phyloP scores from a whole-genome alignment of 1,284 basidiomycete genomes.

The Cutaneotrichosporon mucoides region DNA sequence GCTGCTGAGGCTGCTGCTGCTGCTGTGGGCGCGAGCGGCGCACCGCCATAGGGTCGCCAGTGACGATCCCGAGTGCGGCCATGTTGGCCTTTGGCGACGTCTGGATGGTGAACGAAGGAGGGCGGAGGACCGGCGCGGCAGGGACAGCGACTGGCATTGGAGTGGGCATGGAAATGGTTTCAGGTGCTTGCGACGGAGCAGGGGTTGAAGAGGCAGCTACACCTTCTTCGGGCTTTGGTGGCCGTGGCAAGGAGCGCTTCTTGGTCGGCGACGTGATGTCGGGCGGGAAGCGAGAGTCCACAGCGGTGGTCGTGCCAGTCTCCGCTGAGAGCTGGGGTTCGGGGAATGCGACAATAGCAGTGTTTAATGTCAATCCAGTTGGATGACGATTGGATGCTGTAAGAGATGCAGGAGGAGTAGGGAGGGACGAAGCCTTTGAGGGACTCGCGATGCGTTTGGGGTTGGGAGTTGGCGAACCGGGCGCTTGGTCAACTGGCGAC shows the following conservation, averaged over 20 bases:
- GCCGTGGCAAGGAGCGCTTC: constrained; percentile 11
- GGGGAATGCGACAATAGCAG: not conserved
- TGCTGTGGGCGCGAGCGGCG: constrained; percentile 1
- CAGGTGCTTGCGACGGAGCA: not conserved
- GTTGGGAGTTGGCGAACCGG: not conserved
- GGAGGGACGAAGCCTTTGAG: not conserved
- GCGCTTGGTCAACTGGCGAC: not conserved
- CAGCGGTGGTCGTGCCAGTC: not conserved
- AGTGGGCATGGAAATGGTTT: constrained; percentile 11
- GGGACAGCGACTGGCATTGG: constrained; percentile 8
- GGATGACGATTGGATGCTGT: not conserved
- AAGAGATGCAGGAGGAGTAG: not conserved
- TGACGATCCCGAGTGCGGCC: constrained; percentile 1
- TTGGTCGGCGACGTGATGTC: not conserved
- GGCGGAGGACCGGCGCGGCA: not conserved
- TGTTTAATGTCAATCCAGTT: not conserved
- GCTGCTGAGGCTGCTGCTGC: not conserved
- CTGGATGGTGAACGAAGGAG: not conserved
- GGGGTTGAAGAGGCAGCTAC: not conserved
- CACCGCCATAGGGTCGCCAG: not conserved
- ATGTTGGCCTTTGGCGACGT: constrained; percentile 9
- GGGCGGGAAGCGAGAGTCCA: not conserved
- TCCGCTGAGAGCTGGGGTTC: not conserved
- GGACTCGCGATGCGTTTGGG: not conserved
- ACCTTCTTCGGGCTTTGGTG: not conserved